A percentile compares a stretch with the other conserved stretches of the same genome.
phyloP scores from a whole-genome alignment of 2,329 filamentous ascomycete species.

The Geosmithia putterillii region DNA sequence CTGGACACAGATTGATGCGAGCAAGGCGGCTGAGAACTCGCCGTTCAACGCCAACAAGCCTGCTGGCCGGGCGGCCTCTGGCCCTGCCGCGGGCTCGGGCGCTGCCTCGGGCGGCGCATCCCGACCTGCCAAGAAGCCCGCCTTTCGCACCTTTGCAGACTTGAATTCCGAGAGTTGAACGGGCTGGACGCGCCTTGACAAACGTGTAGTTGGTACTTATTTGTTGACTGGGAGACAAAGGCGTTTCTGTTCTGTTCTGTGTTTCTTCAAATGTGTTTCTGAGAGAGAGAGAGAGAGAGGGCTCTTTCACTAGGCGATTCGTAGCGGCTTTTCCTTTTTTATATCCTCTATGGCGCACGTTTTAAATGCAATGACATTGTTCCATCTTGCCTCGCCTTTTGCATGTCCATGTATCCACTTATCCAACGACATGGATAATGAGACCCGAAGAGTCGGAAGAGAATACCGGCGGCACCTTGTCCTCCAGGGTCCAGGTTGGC shows the following conservation, averaged over 20 bases:
- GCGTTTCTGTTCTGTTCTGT: neutral
- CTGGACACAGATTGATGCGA: slow-evolving; percentile 41
- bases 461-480: too few species aligned
- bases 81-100: slow-evolving; percentile 2
- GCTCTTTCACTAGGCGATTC: neutral
- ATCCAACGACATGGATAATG: neutral
- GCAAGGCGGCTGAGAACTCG: slow-evolving; percentile 47
- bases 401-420: neutral
- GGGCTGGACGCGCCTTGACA: too few species aligned
- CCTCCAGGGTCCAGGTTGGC: neutral
- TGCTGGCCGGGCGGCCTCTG: neutral
- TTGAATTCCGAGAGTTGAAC: slow-evolving; percentile 20
- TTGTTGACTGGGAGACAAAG: neutral
- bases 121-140: slow-evolving; percentile 16
- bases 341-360: neutral
- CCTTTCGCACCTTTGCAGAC: slow-evolving; percentile 42
- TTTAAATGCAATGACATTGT: neutral
- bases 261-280: too few species aligned
- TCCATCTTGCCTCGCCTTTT: neutral
- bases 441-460: neutral
- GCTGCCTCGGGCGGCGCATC: slow-evolving; percentile 2
- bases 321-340: neutral
- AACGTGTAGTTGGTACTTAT: too few species aligned
- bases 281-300: too few species aligned
- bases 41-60: slow-evolving; percentile 32